These are phyloP conservation scores for Aspergillus luchuensis DNA, from an alignment of 2,329 filamentous ascomycete genomes.

Conservation along the genomic window DNA sequence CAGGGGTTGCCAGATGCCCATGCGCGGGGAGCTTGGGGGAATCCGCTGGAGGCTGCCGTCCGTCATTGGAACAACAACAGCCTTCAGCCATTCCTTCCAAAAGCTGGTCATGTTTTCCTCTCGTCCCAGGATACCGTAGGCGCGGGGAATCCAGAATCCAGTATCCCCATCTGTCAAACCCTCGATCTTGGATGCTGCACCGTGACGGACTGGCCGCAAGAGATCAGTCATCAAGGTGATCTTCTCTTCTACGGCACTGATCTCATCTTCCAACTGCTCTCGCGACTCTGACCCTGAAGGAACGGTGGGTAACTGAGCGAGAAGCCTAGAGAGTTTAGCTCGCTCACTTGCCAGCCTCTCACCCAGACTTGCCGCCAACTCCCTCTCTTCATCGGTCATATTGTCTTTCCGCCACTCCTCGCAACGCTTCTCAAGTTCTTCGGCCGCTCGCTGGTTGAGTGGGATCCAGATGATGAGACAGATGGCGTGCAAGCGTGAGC, in stretches of 20 bases:
- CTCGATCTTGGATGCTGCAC: slow-evolving; percentile 94
- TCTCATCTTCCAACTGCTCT: slow-evolving; percentile 87
- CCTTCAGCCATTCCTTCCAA: slow-evolving; percentile 98
- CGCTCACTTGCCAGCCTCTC: slow-evolving; percentile 84
- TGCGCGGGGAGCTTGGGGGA: slow-evolving; percentile 81
- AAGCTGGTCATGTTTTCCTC: slow-evolving; percentile 83
- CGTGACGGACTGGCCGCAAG: slow-evolving; percentile 86
- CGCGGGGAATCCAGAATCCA: slow-evolving; percentile 90
- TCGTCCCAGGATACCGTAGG: slow-evolving; percentile 87
- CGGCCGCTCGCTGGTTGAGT: slow-evolving; percentile 76
- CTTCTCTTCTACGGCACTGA: slow-evolving; percentile 94
- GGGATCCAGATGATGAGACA: slow-evolving; percentile 92
- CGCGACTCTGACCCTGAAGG: slow-evolving; percentile 78
- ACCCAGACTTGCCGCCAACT: slow-evolving; percentile 87
- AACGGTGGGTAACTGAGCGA: slow-evolving; percentile 78
- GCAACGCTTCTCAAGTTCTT: slow-evolving; percentile 71
- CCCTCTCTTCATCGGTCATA: slow-evolving; percentile 97
- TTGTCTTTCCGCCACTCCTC: slow-evolving; percentile 87
- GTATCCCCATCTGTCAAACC: slow-evolving; percentile 93
- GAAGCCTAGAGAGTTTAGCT: slow-evolving; percentile 82
- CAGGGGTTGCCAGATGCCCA: slow-evolving; percentile 93
- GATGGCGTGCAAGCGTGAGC: slow-evolving; percentile 87
- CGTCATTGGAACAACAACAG: slow-evolving; percentile 92
- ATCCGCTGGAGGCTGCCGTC: slow-evolving; percentile 81
- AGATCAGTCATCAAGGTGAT: slow-evolving; percentile 97